Evolutionary conservation across 176 grass and related monocot species (phyloP).

Genomic region (Pharus latifolius): DNA sequence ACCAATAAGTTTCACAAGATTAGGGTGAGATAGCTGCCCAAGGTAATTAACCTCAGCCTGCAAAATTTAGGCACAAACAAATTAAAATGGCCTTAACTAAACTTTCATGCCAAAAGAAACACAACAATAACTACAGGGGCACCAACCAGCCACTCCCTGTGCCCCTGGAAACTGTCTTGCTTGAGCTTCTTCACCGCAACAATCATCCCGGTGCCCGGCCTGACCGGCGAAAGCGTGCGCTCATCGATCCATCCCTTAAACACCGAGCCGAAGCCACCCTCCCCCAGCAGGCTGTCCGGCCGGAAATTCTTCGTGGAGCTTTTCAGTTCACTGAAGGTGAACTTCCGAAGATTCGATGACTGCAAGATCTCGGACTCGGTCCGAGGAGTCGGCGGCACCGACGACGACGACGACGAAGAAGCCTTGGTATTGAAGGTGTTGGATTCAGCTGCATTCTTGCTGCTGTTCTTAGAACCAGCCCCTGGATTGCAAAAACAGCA

Average conservation of each 20-base stretch:
- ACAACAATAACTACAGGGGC: neutral
- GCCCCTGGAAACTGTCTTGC: constrained; percentile 77
- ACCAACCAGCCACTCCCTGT: constrained; percentile 92
- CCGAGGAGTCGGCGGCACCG: constrained; percentile 52
- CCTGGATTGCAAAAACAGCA: constrained; percentile 30
- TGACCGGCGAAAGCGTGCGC: constrained; percentile 54
- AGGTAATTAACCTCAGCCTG: constrained; percentile 94
- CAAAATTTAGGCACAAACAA: constrained; percentile 17
- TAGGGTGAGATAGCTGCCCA: constrained; percentile 74
- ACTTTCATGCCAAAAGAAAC: neutral
- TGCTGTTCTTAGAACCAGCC: constrained; percentile 49
- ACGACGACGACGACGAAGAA: constrained; percentile 35
- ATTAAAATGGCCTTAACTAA: neutral
- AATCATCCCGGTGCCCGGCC: constrained; percentile 65
- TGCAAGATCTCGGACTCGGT: constrained; percentile 76
- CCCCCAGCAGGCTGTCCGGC: constrained; percentile 67
- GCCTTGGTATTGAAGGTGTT: constrained; percentile 49
- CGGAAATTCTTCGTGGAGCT: constrained; percentile 80
- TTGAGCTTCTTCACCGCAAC: constrained; percentile 96
- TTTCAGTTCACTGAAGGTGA: constrained; percentile 69
- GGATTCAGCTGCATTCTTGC: constrained; percentile 24
- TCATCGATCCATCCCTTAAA: constrained; percentile 97
- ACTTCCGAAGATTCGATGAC: constrained; percentile 67
- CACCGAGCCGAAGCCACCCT: constrained; percentile 84
- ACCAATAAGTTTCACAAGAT: constrained; percentile 84